Evolutionary conservation across 2,329 filamentous ascomycete species (phyloP), one percentile per base, ranked within the genome.

Genomic region (Coniochaeta sp.): DNA sequence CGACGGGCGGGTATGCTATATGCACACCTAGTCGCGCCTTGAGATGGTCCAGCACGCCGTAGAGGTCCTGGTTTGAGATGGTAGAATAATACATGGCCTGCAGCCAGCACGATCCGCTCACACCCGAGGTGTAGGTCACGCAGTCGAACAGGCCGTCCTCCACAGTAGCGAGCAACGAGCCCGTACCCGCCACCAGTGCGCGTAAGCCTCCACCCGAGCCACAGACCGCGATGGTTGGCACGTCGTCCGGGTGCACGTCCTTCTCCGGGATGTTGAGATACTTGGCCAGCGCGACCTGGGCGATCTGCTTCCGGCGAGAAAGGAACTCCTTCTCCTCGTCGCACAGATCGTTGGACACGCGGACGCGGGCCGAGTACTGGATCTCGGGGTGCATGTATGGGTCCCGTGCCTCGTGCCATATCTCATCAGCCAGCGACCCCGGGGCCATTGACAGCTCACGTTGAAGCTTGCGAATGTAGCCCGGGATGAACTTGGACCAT

Each of bases 21-120:
- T 99, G 94, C 2, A 94, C 80, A 1, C 86, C 86, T 4, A 96
- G 78, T 24, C 94, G 82, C 48, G 85, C 81, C 67, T 96, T 97
- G 51, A 99, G 72, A 63, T 99, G 94, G 9, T 91, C 81, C 33
- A 96, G 80, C 18, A 96, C 76, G 32, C 76, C 80, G 20, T 77
- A 73, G 58, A 95, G 81, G 55, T 81, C 82, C 51, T 84, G 81
- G 14, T 78, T 75, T 0, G 86, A 79, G 52, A 97, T 78, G 1
- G 89, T 89, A 0, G 89, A 92, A 63, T 94, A 85, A 64, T 89
- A 96, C 4, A 99, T 76, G 0, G 88, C 78, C 66, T 97, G 92
- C 6, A 97, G 77, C 94, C 94, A 99, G 67, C 94, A 97, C 57
- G 89, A 95, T 0, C 94, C 94, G 64, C 91, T 96, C 48, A 99